Evolutionary conservation across 1,284 basidiomycete genomes (phyloP).

Genomic region (Polyporus tsugae): DNA sequence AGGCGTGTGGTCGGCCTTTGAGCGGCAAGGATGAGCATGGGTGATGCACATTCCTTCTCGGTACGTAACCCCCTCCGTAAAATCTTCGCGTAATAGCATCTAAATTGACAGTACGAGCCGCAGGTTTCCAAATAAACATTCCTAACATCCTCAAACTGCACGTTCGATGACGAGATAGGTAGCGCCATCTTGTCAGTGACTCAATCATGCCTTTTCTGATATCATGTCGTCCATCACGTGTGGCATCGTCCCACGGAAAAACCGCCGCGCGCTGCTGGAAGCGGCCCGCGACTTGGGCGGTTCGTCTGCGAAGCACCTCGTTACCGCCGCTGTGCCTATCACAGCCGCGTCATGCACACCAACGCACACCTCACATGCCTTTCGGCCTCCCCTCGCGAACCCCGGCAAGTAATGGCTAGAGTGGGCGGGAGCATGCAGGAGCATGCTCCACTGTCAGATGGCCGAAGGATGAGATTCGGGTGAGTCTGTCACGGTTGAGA

Average conservation of each 20-base stretch:
- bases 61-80: constrained; percentile 21
- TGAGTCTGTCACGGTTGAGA: no score
- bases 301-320: constrained; percentile 9
- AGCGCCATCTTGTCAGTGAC: constrained; percentile 3
- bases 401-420: constrained; percentile 13
- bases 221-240: constrained; percentile 21
- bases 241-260: constrained; percentile 3
- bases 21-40: background rate
- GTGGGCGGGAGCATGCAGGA: constrained; percentile 13
- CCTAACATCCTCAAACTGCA: background rate
- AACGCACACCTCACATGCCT: background rate
- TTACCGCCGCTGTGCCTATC: constrained; percentile 12
- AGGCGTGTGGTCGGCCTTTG: background rate
- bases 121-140: background rate
- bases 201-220: constrained; percentile 17
- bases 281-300: constrained; percentile 19
- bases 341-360: background rate
- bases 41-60: background rate
- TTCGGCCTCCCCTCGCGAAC: constrained; percentile 8
- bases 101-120: background rate
- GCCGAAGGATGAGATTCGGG: background rate
- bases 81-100: background rate
- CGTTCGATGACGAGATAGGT: background rate
- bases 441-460: constrained; percentile 23
- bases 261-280: constrained; percentile 2